These are phyloP conservation scores for Linaria vulgaris DNA, from an alignment of 257 asterid genomes.

Conservation along the genomic window DNA sequence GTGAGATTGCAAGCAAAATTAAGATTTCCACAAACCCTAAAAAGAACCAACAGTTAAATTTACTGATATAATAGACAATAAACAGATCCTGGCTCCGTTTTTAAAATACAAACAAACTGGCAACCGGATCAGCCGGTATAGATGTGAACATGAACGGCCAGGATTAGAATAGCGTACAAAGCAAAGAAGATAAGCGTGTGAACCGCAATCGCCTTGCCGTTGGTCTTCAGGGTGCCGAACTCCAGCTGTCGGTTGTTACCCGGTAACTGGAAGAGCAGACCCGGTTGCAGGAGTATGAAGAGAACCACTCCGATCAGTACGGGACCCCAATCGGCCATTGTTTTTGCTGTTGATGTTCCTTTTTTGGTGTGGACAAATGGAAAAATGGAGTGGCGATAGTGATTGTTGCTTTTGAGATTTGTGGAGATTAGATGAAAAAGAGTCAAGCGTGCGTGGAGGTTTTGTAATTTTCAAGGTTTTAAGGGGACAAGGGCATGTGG, in stretches of 20 bases:
- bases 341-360: neutral
- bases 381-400: too few relatives aligned
- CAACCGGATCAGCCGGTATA: slow-evolving; percentile 61
- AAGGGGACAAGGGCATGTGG: too few relatives aligned
- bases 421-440: too few relatives aligned
- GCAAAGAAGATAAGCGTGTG: slow-evolving; percentile 81
- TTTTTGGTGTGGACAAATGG: too few relatives aligned
- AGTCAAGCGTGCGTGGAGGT: too few relatives aligned
- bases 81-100: slow-evolving; percentile 2
- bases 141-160: slow-evolving; percentile 77
- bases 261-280: slow-evolving; percentile 69
- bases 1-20: too few relatives aligned
- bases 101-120: neutral
- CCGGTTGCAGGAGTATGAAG: slow-evolving; percentile 70
- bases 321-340: slow-evolving; percentile 93
- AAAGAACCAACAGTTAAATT: too few relatives aligned
- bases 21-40: too few relatives aligned
- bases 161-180: slow-evolving; percentile 63
- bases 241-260: slow-evolving; percentile 63
- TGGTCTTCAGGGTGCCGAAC: slow-evolving; percentile 82
- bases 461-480: too few relatives aligned
- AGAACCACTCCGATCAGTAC: slow-evolving; percentile 79
- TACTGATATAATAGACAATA: too few relatives aligned
- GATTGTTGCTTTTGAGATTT: too few relatives aligned
- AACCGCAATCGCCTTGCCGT: slow-evolving; percentile 74